Conservation (phyloP, 441 rosid species). For the Erodium texanum region DNA sequence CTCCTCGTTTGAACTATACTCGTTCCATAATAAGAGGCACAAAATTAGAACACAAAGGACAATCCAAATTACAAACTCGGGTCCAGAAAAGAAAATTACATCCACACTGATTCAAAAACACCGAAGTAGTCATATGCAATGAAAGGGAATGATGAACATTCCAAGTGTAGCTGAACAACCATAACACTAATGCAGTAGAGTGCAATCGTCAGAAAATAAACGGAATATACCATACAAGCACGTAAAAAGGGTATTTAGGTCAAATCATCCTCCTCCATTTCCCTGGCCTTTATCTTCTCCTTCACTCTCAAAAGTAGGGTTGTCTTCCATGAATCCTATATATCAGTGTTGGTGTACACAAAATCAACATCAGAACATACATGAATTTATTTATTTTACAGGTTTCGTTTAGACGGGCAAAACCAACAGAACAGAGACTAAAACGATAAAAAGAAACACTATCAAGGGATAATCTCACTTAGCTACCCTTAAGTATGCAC, state of each 20-base stretch:
- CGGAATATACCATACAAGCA: background rate
- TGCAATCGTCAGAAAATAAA: background rate
- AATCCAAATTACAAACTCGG: background rate
- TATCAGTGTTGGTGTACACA: no score
- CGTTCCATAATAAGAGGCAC: no score
- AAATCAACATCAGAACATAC: no score
- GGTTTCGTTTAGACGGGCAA: background rate
- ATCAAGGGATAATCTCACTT: no score
- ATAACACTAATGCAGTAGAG: conserved; percentile 9
- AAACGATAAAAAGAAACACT: background rate
- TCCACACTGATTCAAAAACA: background rate
- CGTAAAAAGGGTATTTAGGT: conserved; percentile 33
- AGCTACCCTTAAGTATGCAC: no score
- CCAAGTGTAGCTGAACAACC: conserved; percentile 14
- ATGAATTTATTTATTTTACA: background rate
- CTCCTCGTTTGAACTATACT: no score
- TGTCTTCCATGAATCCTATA: conserved; percentile 96
- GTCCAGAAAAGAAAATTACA: background rate
- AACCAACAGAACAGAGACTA: background rate
- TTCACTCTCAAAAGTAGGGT: conserved; percentile 88
- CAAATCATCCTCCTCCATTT: conserved; percentile 90
- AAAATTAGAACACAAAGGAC: background rate
- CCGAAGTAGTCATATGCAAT: no score
- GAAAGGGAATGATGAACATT: background rate
- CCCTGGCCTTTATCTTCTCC: conserved; percentile 91